Percentiles rank a stretch among this genome's conserved stretches.
phyloP scores from a whole-genome alignment of 768 basidiomycete genomes.

The Mycena vulgaris region DNA sequence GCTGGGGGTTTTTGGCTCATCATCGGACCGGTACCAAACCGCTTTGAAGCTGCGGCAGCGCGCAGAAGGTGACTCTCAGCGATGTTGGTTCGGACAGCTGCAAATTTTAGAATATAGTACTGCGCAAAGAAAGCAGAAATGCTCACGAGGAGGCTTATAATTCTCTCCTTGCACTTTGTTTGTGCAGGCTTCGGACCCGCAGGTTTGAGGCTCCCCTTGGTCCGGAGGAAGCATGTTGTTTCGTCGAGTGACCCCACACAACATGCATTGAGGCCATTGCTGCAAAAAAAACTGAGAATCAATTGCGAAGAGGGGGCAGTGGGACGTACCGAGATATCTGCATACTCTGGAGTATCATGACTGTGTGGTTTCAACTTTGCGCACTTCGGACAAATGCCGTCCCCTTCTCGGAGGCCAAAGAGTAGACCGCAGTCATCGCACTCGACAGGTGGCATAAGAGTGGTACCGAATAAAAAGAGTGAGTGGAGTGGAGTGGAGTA shows the following conservation, averaged over 20 bases:
- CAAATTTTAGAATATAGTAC: background rate
- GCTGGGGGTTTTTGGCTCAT: background rate
- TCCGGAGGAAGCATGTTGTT: conserved; percentile 3
- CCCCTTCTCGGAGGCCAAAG: conserved; percentile 8
- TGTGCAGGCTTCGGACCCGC: background rate
- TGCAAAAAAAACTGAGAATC: background rate
- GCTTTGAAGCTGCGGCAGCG: background rate
- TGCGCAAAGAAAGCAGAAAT: background rate
- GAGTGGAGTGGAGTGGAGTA: background rate
- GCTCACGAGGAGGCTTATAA: background rate
- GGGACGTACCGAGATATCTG: background rate
- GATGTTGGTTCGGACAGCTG: background rate
- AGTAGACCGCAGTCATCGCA: conserved; percentile 3
- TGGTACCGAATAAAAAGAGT: background rate
- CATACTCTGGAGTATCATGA: background rate
- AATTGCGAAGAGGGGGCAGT: background rate
- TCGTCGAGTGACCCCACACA: conserved; percentile 18
- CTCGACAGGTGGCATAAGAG: background rate
- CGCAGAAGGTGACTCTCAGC: background rate
- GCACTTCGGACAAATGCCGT: conserved; percentile 5
- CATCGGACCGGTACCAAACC: background rate
- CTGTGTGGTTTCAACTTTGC: background rate
- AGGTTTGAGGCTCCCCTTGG: conserved; percentile 3
- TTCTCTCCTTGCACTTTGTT: background rate
- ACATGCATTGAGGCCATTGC: conserved; percentile 12